phyloP scores from a whole-genome alignment of 768 basidiomycete species.

The Trametes cubensis region DNA sequence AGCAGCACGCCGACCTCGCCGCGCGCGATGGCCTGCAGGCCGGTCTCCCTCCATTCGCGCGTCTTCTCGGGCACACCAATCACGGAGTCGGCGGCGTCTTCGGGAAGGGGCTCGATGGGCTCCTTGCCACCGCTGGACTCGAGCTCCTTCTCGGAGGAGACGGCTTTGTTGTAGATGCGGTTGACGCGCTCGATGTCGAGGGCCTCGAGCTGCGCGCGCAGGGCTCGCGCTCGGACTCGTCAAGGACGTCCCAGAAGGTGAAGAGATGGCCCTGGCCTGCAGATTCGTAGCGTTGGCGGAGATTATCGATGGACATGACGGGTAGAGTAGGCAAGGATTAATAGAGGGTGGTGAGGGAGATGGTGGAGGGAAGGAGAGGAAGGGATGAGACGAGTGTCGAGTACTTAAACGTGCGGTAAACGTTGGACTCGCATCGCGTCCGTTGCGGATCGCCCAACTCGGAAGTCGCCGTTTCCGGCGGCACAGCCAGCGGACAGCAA shows the following conservation, averaged over 20 bases:
- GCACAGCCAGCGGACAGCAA: constrained; percentile 9
- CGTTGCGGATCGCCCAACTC: constrained; percentile 9
- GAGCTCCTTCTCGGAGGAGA: constrained; percentile 61
- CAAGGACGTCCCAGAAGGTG: constrained; percentile 79
- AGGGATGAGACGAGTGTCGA: not conserved
- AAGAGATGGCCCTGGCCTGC: constrained; percentile 91
- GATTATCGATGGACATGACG: constrained; percentile 60
- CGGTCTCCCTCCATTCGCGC: constrained; percentile 73
- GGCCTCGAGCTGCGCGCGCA: constrained; percentile 71
- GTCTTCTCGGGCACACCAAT: constrained; percentile 56
- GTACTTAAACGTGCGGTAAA: not conserved
- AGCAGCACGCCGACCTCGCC: constrained; percentile 93
- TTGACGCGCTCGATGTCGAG: constrained; percentile 93
- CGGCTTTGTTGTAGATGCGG: constrained; percentile 78
- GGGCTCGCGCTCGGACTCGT: constrained; percentile 61
- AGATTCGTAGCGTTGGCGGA: constrained; percentile 66
- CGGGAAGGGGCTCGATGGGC: constrained; percentile 80
- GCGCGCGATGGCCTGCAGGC: constrained; percentile 77
- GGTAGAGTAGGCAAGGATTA: constrained; percentile 17
- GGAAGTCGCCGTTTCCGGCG: constrained; percentile 22
- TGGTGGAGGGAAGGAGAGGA: constrained; percentile 1
- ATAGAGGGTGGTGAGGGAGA: constrained; percentile 4
- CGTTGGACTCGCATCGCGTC: not conserved
- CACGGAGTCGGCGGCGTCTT: constrained; percentile 68
- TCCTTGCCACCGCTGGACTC: constrained; percentile 47